phyloP scores from a whole-genome alignment of 306 rosid species.

The Vigna unguiculata region DNA sequence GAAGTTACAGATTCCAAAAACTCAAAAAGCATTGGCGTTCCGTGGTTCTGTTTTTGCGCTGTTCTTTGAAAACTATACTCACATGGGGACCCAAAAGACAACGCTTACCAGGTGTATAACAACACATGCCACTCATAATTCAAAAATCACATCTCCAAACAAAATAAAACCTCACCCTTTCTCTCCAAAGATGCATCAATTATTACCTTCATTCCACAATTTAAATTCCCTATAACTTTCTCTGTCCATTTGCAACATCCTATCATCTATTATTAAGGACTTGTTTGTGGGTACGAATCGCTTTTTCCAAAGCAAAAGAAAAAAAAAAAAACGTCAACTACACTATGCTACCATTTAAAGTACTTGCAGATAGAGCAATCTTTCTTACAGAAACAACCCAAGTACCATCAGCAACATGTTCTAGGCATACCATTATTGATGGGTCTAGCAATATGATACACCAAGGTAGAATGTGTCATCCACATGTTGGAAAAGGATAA shows the following conservation, averaged over 20 bases:
- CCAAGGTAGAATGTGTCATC: neutral
- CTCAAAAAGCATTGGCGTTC: neutral
- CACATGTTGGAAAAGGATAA: neutral
- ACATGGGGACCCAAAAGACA: slow-evolving; percentile 33
- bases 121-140: slow-evolving; percentile 21
- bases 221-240: neutral
- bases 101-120: neutral
- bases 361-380: too few relatives aligned
- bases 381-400: too few relatives aligned
- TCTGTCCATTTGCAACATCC: neutral
- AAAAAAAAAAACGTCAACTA: neutral
- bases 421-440: neutral
- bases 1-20: neutral
- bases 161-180: neutral
- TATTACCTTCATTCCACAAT: neutral
- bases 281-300: neutral
- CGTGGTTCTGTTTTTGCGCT: slow-evolving; percentile 2
- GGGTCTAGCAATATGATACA: neutral
- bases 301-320: neutral
- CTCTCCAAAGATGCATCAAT: neutral
- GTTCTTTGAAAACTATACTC: slow-evolving; percentile 3
- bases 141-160: neutral
- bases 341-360: too few relatives aligned
- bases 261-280: neutral
- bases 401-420: neutral